Evolutionary conservation across 768 basidiomycete species (phyloP).

Genomic region (Strobilomyces dryophilus): DNA sequence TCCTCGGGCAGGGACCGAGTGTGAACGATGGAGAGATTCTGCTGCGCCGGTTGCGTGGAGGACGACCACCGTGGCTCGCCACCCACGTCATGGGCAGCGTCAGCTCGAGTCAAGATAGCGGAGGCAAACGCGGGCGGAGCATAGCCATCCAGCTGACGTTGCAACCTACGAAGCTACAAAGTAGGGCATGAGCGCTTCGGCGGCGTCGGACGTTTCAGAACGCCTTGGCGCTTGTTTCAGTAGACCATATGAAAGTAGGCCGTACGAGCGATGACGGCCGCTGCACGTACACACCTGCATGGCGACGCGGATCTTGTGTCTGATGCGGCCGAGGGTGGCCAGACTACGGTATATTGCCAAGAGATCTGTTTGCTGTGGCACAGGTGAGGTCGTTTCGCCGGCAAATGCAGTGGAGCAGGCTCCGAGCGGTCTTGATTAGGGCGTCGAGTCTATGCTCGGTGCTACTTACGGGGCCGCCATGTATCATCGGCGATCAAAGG

Average conservation of each 20-base stretch:
- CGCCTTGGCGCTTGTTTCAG: not conserved
- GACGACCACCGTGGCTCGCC: no score
- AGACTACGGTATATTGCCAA: constrained; percentile 26
- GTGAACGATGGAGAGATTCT: no score
- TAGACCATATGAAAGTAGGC: not conserved
- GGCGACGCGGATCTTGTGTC: constrained; percentile 47
- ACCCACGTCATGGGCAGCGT: no score
- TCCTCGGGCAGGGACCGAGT: no score
- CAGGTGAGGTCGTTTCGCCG: not conserved
- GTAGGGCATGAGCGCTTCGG: not conserved
- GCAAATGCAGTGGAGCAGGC: not conserved
- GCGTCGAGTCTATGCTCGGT: not conserved
- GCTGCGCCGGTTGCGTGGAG: no score
- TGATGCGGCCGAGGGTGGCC: constrained; percentile 42
- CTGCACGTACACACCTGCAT: constrained; percentile 19
- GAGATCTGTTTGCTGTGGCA: not conserved
- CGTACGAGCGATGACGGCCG: not conserved
- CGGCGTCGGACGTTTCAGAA: not conserved
- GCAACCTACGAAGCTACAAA: not conserved
- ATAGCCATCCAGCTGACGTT: constrained; percentile 18
- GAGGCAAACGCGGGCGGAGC: constrained; percentile 42
- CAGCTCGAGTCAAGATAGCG: not conserved
- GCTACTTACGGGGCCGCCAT: not conserved
- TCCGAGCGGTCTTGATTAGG: not conserved
- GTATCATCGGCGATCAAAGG: not conserved